Percentiles rank a stretch among this genome's conserved stretches.
phyloP scores from a whole-genome alignment of 2,329 filamentous ascomycete species.

The Botrytis byssoidea region DNA sequence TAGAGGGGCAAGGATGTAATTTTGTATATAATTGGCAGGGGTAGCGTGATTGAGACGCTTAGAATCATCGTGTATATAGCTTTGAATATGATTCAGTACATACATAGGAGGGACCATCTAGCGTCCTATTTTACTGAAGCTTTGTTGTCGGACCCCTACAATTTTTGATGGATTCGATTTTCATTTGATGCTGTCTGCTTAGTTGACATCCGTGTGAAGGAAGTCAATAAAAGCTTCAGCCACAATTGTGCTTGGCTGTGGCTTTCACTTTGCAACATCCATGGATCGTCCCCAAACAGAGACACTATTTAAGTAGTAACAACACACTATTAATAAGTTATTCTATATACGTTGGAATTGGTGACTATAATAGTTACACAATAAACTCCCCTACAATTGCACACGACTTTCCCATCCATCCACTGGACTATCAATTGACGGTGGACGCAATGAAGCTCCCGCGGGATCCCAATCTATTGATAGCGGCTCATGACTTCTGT shows the following conservation, averaged over 20 bases:
- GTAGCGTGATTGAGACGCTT: background rate
- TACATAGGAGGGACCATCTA: background rate
- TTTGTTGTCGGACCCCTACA: background rate
- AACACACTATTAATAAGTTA: background rate
- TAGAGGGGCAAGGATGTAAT: background rate
- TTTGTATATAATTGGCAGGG: background rate
- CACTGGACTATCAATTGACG: background rate
- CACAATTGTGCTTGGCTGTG: background rate
- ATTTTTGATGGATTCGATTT: background rate
- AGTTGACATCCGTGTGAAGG: background rate
- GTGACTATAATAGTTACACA: background rate
- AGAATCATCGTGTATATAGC: background rate
- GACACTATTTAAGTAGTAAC: background rate
- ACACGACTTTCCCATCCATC: constrained; percentile 15
- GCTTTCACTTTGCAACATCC: background rate
- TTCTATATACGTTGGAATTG: background rate
- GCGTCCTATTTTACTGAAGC: background rate
- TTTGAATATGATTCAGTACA: background rate
- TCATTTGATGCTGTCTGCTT: background rate
- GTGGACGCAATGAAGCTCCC: constrained; percentile 15
- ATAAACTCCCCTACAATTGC: background rate
- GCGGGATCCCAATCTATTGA: constrained; percentile 22
- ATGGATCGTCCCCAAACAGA: background rate
- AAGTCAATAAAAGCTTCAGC: background rate
- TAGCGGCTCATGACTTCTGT: constrained; percentile 22